Base-by-base conservation (phyloP, 2,329 filamentous ascomycete genomes). In the Salinomyces thailandicus region DNA sequence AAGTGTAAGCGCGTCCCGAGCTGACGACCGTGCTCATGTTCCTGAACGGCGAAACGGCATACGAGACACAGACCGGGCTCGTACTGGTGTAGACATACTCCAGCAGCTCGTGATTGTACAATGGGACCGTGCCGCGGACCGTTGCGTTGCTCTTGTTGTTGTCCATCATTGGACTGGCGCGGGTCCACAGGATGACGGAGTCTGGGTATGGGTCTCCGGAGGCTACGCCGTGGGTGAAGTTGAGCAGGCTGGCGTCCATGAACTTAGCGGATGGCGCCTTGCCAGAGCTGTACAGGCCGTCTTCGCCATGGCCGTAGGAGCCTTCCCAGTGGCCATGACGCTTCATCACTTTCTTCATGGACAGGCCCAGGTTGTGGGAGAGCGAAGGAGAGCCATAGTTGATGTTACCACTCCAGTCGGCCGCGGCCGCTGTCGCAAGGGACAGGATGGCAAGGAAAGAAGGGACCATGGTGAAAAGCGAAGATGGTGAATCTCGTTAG, bases 161-260 rank as follows among this genome's bases (percentile, higher is more conserved):
- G 15, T 49, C 45, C 24, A 42, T 32, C 7, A 31, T 43, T 5
- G 47, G 45, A 20, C 41, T 44, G 6, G 40, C 43, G 13, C 49
- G 50, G 5, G 62, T 64, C 62, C 61, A 64, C 2, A 64, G 48
- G 19, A 64, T 61, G 6, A 63, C 58, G 6, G 50, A 58, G 24
- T 62, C 49, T 2, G 63, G 55, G 39, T 63, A 66, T 11, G 64
- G 63, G 41, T 67, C 63, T n/a, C 62, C 62, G 6, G 58, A 46
- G 33, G 52, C 50, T 5, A 51, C 41, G 12, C 45, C 76, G 44
- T 81, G 77, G 5, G 74, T 81, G 58, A 80, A 81, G 47, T 66
- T 71, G 36, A 80, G 59, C 45, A 62, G 51, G 6, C 62, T 54
- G 0, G 66, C 57, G n/a, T 67, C 55, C 43, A 62, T 61, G 22